These are phyloP conservation scores for Coelastrella sp. DNA, from an alignment of 139 green algal genomes.

Conservation along the genomic window DNA sequence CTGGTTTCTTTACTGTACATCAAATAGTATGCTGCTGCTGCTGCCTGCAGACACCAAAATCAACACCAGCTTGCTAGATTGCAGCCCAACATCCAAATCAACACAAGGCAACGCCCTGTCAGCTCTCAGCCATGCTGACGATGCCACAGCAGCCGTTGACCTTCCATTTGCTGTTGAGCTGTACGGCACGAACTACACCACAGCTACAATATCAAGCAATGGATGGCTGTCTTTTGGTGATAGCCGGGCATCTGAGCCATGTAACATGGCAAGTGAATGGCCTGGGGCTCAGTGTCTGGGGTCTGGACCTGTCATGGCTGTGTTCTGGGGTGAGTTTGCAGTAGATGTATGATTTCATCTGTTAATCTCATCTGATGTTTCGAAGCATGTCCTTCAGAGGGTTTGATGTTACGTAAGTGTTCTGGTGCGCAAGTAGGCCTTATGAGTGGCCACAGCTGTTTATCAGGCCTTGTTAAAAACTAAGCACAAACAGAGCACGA, in stretches of 20 bases:
- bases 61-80: background rate
- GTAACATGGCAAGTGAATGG: slow-evolving; percentile 8
- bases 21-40: too few species aligned
- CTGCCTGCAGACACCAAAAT: background rate
- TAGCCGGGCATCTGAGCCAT: background rate
- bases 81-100: background rate
- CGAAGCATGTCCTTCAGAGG: background rate
- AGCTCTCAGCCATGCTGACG: slow-evolving; percentile 1
- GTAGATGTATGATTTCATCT: background rate
- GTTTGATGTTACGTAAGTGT: background rate
- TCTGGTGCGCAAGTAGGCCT: background rate
- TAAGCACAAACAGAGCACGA: too few species aligned
- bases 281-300: slow-evolving; percentile 22
- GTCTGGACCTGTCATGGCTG: slow-evolving; percentile 19
- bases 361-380: background rate
- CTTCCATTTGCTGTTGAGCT: slow-evolving; percentile 26
- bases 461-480: too few species aligned
- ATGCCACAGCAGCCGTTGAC: background rate
- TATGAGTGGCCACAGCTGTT: too few species aligned
- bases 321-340: slow-evolving; percentile 31
- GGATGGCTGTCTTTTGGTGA: slow-evolving; percentile 34
- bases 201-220: slow-evolving; percentile 40
- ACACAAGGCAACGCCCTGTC: background rate
- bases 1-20: too few species aligned
- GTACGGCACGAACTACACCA: slow-evolving; percentile 16